Evolutionary conservation across 176 grass and related monocot species (phyloP), one percentile per base, ranked within the genome.

Genomic region (Aegilops sharonensis): DNA sequence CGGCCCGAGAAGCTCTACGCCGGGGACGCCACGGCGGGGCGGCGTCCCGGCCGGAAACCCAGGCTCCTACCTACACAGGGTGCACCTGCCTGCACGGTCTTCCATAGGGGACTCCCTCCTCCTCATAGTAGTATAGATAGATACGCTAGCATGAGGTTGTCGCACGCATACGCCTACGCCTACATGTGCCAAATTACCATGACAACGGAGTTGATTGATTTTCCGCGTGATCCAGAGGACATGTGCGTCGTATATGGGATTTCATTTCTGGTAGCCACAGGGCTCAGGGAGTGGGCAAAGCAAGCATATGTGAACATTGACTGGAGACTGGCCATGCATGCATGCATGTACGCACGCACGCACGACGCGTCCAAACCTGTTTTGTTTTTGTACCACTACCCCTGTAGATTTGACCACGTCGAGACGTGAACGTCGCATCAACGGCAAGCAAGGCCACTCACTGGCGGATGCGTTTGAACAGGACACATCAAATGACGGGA

Each of bases 351-450:
- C 35, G 35, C 35, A 35, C 34, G 35, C 35, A 7, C 24, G 61
- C 23, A 36, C 39, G 27, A 8, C 29, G 12, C 64, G 29, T 67
- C 64, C 64, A 65, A 7, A 15, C 64, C 7, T 32, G 8, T 8
- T 31, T 42, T 42, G 40, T 42, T 42, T 42, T 27, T 29, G 62
- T 65, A 30, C 11, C 5, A 17, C 5, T 37, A 6, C 64, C 36
- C 18, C 13, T 5, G 69, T 30, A 3, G 83, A 82, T 77, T 90
- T 71, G 88, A 86, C 88, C 64, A 86, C 72, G 72, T 64, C 21
- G 64, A 63, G 71, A 64, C 14, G 83, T 36, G 63, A 63, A 77
- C 29, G 70, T 90, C 64, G 79, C 72, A 72, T 78, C 78, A 71
- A 15, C 9, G 9, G 29, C 17, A 2, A 21, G 30, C 30, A 31